A percentile compares a stretch with the other conserved stretches of the same genome.
These are phyloP conservation scores for Metschnikowia corniflorae DNA, from an alignment of 805 yeast genomes.

Conservation along the genomic window DNA sequence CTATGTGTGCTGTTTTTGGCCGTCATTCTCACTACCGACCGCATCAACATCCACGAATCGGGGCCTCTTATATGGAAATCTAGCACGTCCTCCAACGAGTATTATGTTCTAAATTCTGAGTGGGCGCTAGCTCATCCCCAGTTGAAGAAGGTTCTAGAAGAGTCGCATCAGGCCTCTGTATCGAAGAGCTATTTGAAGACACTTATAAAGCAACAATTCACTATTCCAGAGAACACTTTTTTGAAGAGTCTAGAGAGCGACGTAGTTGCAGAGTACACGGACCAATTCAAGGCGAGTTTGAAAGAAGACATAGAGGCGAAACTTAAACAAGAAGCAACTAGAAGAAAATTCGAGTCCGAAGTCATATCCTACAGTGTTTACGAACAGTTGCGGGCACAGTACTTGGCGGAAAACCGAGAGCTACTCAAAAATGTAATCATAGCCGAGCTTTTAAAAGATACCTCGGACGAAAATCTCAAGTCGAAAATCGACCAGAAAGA, in stretches of 20 bases:
- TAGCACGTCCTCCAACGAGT: slow-evolving; percentile 2
- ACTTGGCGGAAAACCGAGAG: slow-evolving; percentile 7
- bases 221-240: background rate
- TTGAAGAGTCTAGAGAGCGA: slow-evolving; percentile 5
- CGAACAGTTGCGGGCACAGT: slow-evolving; percentile 10
- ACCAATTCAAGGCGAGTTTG: background rate
- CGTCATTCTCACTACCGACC: background rate
- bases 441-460: slow-evolving; percentile 5
- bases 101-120: slow-evolving; percentile 11
- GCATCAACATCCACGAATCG: background rate
- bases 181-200: slow-evolving; percentile 3
- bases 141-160: background rate
- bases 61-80: slow-evolving; percentile 4
- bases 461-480: slow-evolving; percentile 8
- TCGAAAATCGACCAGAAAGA: slow-evolving; percentile 4
- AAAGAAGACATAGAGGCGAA: slow-evolving; percentile 1
- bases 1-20: background rate
- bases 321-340: slow-evolving; percentile 1
- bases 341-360: background rate
- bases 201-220: slow-evolving; percentile 2
- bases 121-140: slow-evolving; percentile 7
- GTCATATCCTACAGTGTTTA: slow-evolving; percentile 4
- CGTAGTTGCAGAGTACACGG: slow-evolving; percentile 4
- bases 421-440: slow-evolving; percentile 10
- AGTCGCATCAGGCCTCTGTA: background rate